A percentile compares a stretch with the other conserved stretches of the same genome.
These are phyloP conservation scores for Blastobotrys proliferans DNA, from an alignment of 1,139 yeast species.

Conservation along the genomic window DNA sequence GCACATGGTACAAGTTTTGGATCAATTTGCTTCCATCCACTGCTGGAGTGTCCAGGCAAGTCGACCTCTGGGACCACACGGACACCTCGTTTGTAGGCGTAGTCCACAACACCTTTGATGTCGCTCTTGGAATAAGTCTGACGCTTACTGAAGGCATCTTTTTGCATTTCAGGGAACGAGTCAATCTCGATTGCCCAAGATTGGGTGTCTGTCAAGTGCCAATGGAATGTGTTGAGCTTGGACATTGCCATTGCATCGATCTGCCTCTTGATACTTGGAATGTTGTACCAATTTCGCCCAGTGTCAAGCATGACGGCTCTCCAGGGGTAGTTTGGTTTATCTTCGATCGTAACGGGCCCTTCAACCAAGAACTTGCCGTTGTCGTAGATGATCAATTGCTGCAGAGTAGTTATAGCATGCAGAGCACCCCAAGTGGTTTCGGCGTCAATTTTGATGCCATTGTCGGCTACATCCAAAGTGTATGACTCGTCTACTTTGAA, in stretches of 20 bases:
- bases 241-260: constrained; percentile 43
- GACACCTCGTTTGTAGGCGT: constrained; percentile 42
- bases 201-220: constrained; percentile 46
- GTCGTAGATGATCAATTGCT: constrained; percentile 35
- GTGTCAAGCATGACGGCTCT: constrained; percentile 47
- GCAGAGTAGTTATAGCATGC: constrained; percentile 44
- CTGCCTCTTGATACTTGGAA: constrained; percentile 37
- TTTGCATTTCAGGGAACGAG: constrained; percentile 40
- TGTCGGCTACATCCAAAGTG: constrained; percentile 21
- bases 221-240: constrained; percentile 45
- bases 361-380: constrained; percentile 34
- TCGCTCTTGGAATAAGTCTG: constrained; percentile 39
- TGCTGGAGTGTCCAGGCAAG: constrained; percentile 46
- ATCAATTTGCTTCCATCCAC: constrained; percentile 45
- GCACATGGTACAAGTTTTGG: constrained; percentile 28
- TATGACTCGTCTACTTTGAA: constrained; percentile 42
- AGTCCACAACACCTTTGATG: constrained; percentile 35
- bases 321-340: constrained; percentile 41
- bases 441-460: not conserved
- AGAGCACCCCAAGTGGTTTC: constrained; percentile 38
- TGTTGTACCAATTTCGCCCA: constrained; percentile 40
- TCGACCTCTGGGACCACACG: constrained; percentile 48
- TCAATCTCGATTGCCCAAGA: constrained; percentile 44
- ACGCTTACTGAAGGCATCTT: constrained; percentile 41
- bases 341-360: constrained; percentile 37